Evolutionary conservation across 2,329 filamentous ascomycete species (phyloP), one percentile per base, ranked within the genome.

Genomic region (Trichoderma polysporum): DNA sequence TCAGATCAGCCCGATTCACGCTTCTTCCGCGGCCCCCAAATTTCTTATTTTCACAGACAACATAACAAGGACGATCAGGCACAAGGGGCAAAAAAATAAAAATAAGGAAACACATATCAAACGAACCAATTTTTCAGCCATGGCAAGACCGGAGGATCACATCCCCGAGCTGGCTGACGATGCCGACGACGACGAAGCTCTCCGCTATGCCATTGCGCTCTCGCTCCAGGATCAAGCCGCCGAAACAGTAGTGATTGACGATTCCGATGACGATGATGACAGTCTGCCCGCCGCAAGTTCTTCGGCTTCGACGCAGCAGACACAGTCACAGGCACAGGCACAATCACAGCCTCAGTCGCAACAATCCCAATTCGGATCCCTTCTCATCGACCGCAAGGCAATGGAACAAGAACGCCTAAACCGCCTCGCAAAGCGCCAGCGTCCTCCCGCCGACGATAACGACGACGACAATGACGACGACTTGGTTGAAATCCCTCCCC

Each of bases 361-460:
- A 4, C 54, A 56, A 4, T 52, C 62, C 22, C 66, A 70, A 58
- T 72, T 76, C 33, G 81, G 83, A 0, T 71, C 87, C 0, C 73
- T 85, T 4, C 84, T 85, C 3, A 78, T 97, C 1, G 86, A 97
- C 79, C 86, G 94, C 39, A 92, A 89, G 77, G 86, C 88, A 61
- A 95, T 97, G 92, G 94, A 97, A 76, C 83, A 89, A 73, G 93
- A 96, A 75, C 88, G 94, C 47, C 84, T 97, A 15, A 89, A 87
- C 25, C 86, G 94, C 71, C 77, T 88, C 45, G 83, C 84, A 50
- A 91, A 94, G 76, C 85, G 75, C 39, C 74, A 70, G 56, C 72
- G 75, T 52, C 66, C 70, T 31, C 57, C 70, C 39, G 56, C 68
- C 6, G 50, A 45, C n/a, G 27, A 63, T 2, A 17, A 54, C 27